Percentiles rank a stretch among this genome's conserved stretches.
phyloP scores from a whole-genome alignment of 768 basidiomycete genomes.

The Amanita exitialis region DNA sequence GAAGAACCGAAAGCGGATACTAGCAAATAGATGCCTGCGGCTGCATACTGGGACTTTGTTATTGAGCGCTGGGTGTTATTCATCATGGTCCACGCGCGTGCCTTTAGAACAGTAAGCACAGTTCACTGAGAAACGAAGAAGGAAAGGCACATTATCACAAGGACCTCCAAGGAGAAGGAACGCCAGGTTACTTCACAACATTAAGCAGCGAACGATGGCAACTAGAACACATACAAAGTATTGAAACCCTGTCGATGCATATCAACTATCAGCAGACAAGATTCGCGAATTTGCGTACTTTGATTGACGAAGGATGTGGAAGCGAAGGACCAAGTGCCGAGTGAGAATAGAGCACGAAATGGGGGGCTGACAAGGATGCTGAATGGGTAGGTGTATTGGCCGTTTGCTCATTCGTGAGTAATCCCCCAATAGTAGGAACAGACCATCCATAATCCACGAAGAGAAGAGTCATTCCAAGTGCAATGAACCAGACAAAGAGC shows the following conservation, averaged over 20 bases:
- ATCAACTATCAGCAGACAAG: conserved; percentile 10
- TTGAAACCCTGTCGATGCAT: conserved; percentile 1
- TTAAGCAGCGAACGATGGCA: not conserved
- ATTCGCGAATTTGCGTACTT: conserved; percentile 12
- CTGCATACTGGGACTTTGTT: conserved; percentile 42
- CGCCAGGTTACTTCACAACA: conserved; percentile 27
- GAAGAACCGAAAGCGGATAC: conserved; percentile 56
- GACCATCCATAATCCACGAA: not conserved
- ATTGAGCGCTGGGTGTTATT: conserved; percentile 8
- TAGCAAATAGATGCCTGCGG: conserved; percentile 48
- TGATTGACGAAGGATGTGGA: conserved; percentile 33
- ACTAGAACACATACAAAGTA: not conserved
- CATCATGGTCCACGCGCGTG: conserved; percentile 1
- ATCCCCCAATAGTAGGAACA: not conserved
- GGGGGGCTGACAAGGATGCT: conserved; percentile 36
- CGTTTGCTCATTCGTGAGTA: not conserved
- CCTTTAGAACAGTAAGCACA: not conserved
- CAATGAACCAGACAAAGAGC: not conserved
- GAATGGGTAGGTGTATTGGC: conserved; percentile 18
- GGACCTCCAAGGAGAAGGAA: conserved; percentile 48
- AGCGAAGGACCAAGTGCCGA: conserved; percentile 36
- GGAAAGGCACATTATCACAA: conserved; percentile 36
- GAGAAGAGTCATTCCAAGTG: not conserved
- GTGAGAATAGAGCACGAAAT: conserved; percentile 37
- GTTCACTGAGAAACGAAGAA: not conserved